Conservation (phyloP, 495 filamentous ascomycete genomes). For the Xylaria acuta region DNA sequence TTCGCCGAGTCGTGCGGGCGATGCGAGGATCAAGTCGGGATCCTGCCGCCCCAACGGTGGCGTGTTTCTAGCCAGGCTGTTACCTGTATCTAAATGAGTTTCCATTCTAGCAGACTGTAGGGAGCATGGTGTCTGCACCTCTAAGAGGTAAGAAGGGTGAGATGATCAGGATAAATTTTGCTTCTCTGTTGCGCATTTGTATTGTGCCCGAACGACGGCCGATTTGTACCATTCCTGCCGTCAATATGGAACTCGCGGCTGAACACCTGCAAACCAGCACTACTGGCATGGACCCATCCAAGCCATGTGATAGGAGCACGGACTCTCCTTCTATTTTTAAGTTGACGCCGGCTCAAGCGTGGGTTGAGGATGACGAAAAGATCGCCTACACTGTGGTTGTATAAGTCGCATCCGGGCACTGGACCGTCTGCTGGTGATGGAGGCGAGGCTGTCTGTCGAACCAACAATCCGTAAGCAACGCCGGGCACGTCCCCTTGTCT, state of each 20-base stretch:
- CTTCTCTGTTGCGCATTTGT: background rate
- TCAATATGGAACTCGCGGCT: background rate
- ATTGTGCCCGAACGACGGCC: background rate
- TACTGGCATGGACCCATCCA: background rate
- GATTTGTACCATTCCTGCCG: too few relatives aligned
- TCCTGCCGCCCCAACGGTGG: background rate
- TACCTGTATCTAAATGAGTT: background rate
- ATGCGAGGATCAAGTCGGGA: background rate
- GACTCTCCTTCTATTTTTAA: background rate
- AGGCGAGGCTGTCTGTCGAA: background rate
- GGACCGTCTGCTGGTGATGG: background rate
- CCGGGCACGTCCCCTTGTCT: constrained; percentile 13
- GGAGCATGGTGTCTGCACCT: background rate
- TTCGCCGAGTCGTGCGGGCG: background rate
- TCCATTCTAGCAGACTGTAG: background rate
- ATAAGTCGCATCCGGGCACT: background rate
- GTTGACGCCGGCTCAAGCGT: background rate
- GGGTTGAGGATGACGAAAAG: background rate
- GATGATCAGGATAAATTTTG: background rate
- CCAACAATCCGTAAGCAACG: background rate
- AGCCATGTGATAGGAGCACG: background rate
- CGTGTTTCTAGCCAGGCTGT: background rate
- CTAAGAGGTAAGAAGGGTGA: background rate
- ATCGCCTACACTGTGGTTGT: background rate
- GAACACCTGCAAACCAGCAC: background rate